Percentiles rank a stretch among this genome's conserved stretches.
These are phyloP conservation scores for Berkeleyomyces basicola DNA, from an alignment of 2,329 filamentous ascomycete species.

Conservation along the genomic window DNA sequence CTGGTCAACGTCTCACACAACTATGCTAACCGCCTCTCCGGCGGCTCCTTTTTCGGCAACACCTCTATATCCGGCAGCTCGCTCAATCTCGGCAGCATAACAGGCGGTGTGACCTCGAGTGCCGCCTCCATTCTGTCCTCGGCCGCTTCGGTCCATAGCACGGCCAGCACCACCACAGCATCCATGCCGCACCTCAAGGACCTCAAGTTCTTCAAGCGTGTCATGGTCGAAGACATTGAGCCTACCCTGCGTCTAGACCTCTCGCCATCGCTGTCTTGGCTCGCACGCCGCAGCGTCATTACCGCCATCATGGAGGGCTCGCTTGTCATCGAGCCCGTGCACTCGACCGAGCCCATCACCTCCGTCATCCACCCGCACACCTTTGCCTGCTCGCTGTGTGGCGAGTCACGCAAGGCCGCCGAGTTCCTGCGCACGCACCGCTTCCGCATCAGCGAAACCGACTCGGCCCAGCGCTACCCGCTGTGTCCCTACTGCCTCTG, in stretches of 20 bases:
- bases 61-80: constrained; percentile 41
- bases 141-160: constrained; percentile 31
- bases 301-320: constrained; percentile 70
- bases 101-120: constrained; percentile 12
- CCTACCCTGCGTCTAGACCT: constrained; percentile 79
- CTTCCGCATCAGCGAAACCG: constrained; percentile 75
- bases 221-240: constrained; percentile 79
- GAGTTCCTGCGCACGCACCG: constrained; percentile 64
- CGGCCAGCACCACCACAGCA: constrained; percentile 24
- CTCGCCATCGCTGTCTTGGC: constrained; percentile 83
- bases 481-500: constrained; percentile 77
- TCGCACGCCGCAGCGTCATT: constrained; percentile 72
- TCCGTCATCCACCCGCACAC: constrained; percentile 35
- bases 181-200: constrained; percentile 50
- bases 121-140: constrained; percentile 29
- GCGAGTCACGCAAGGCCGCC: constrained; percentile 58
- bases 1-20: constrained; percentile 54
- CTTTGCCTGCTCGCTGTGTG: constrained; percentile 72
- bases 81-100: constrained; percentile 16
- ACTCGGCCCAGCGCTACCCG: constrained; percentile 75
- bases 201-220: constrained; percentile 84
- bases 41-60: constrained; percentile 11
- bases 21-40: constrained; percentile 33
- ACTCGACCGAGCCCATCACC: constrained; percentile 36
- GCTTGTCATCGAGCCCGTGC: constrained; percentile 77